Evolutionary conservation across 2,329 filamentous ascomycete genomes (phyloP).

Genomic region (Epichloe sp.): DNA sequence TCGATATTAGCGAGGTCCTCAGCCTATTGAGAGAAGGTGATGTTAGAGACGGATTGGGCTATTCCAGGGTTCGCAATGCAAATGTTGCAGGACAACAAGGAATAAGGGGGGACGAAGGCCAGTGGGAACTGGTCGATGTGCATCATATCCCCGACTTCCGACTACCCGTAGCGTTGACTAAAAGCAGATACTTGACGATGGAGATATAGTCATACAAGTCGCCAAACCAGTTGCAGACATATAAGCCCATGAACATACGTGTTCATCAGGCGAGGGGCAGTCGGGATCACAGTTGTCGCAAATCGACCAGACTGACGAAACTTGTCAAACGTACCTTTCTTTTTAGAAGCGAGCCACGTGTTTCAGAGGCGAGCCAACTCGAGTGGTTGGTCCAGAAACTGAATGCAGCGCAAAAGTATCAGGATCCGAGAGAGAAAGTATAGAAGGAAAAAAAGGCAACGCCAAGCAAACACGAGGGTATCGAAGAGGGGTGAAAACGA

Average conservation of each 20-base stretch:
- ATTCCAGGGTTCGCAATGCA: background rate
- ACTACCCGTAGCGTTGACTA: background rate
- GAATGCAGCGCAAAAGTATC: background rate
- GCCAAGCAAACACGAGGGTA: conserved; percentile 10
- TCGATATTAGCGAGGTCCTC: background rate
- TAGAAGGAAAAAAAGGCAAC: conserved; percentile 4
- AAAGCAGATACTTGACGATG: background rate
- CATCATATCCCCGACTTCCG: background rate
- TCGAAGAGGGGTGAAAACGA: conserved; percentile 4
- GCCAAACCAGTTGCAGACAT: background rate
- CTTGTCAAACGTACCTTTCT: background rate
- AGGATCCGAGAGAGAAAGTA: background rate
- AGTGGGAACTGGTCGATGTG: background rate
- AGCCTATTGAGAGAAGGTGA: background rate
- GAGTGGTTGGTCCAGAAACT: background rate
- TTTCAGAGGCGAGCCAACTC: background rate
- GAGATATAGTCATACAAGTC: background rate
- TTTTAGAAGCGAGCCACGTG: background rate
- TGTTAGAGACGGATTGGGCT: background rate
- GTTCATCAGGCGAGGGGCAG: background rate
- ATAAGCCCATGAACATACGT: background rate
- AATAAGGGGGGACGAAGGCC: background rate
- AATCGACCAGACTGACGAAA: background rate
- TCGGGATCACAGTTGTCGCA: background rate
- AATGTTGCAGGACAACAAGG: background rate